Conservation (phyloP, 495 filamentous ascomycete species). For the Penicillium cosmopolitanum region DNA sequence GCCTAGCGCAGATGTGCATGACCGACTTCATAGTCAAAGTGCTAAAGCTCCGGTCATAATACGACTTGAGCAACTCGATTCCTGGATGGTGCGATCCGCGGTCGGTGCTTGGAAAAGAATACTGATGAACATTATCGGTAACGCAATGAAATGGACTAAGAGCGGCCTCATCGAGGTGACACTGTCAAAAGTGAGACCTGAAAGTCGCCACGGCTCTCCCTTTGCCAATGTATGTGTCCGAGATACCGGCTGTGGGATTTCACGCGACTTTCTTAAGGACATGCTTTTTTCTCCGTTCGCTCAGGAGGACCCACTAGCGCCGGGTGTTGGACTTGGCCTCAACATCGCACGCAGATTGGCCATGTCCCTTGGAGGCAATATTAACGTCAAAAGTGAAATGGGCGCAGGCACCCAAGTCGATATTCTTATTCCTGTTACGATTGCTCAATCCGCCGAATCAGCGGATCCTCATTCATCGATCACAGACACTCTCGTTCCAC, state of each 20-base stretch:
- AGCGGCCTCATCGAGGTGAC: constrained; percentile 62
- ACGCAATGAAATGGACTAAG: constrained; percentile 69
- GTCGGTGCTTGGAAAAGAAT: constrained; percentile 66
- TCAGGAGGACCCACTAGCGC: constrained; percentile 67
- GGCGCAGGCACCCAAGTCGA: constrained; percentile 63
- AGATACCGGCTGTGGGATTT: constrained; percentile 71
- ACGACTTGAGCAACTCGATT: constrained; percentile 53
- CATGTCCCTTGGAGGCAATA: constrained; percentile 58
- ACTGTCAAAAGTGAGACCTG: constrained; percentile 40
- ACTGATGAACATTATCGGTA: constrained; percentile 73
- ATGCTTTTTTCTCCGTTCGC: constrained; percentile 70
- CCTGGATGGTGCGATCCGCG: constrained; percentile 59
- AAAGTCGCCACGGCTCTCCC: constrained; percentile 16
- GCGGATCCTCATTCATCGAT: background rate
- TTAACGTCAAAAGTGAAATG: constrained; percentile 61
- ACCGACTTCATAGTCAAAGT: too few relatives aligned
- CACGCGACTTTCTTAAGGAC: constrained; percentile 64
- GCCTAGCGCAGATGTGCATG: background rate
- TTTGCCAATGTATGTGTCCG: constrained; percentile 52
- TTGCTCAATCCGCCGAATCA: constrained; percentile 19
- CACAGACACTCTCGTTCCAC: background rate
- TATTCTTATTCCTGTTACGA: constrained; percentile 50
- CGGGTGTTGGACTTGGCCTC: constrained; percentile 71
- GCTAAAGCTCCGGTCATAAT: constrained; percentile 52
- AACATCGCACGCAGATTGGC: constrained; percentile 70